Base-by-base conservation (phyloP, 176 grass and related monocot species). In the Ampelocalamus luodianensis region DNA sequence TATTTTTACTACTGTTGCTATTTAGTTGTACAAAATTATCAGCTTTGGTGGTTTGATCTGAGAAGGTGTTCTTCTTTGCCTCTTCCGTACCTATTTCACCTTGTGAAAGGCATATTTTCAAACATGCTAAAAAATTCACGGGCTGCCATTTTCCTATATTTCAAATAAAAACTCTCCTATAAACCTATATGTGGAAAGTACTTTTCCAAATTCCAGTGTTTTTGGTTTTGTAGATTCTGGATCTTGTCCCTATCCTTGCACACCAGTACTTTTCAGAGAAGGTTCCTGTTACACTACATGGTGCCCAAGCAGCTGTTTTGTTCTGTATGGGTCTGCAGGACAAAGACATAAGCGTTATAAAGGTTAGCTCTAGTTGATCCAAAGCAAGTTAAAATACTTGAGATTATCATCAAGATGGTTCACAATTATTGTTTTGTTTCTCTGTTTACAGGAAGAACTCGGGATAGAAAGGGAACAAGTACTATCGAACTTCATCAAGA, bases 251-350 rank as follows among this genome's bases (percentile, higher is more conserved):
- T 56, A 90, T 89, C 36, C 74, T 98, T 65, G 93, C 96, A 76
- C 96, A 95, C 26, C 83, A 83, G 79, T 98, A 94, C 93, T 98
- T 98, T 77, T 89, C 94, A 26, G 91, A 92, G 80, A 98, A 92
- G 72, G 87, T 98, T 86, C 96, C 91, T 43, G 96, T 94, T 11
- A 89, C 89, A 62, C 85, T 95, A 62, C 81, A 85, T 87, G 80
- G 64, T 36, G 88, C 87, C 14, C 96, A 98, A 94, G 90, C 87
- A 67, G 77, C 91, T 53, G 92, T 98, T 65, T 82, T 98, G 72
- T 88, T 98, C 84, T 98, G 91, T 81, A 93, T 94, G 91, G 96
- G 93, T 78, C 86, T 98, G 43, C 93, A 98, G 87, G 92, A 94
- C 85, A 92, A 94, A 50, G 96, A 98, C 29, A 39, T 98, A 72